Evolutionary conservation across 106 monocot genomes (phyloP), one percentile per base, ranked within the genome.

Genomic region (Vanilla planifolia): DNA sequence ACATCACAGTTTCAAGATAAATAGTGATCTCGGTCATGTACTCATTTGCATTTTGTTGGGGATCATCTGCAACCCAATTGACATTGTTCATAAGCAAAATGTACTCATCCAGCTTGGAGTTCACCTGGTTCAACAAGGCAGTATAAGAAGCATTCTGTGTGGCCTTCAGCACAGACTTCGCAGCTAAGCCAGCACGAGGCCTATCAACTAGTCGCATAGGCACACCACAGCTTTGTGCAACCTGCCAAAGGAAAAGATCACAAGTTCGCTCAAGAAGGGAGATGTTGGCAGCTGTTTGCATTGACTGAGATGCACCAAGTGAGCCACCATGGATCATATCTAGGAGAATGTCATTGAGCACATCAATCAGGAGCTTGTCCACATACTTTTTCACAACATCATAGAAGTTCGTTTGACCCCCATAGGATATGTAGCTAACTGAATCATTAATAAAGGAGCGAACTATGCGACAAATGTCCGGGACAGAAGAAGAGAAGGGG

Each of bases 371-470:
- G 29, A 85, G 67, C 63, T 74, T 85, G 55, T 85, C 77, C 41
- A 85, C 55, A 52, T 85, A 80, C 61, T 71, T 85, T 61, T 60
- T 77, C 1, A 77, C 80, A 28, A 74, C 73, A 52, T 85, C 85
- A 48, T 66, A 80, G 57, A 85, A 66, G 46, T 63, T 73, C 64
- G 77, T 76, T n/a, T 61, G 76, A 11, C 77, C 73, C 33, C 85
- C 76, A 60, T 80, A 85, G 3, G 85, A 85, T 29, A 85, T 65
- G 63, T 80, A 85, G 27, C 76, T 80, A 19, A 85, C 80, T 3
- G 85, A 85, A 64, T 80, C 80, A 42, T 70, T 72, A 8, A 80
- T 80, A 48, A 85, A 85, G 9, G 80, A 85, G 17, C 85, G 68
- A 3, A 85, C 66, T 9, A 80, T 66, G 1, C 80, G 76, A 33